Evolutionary conservation across 2,329 filamentous ascomycete genomes (phyloP).

Genomic region (Gaeumannomyces sp.): DNA sequence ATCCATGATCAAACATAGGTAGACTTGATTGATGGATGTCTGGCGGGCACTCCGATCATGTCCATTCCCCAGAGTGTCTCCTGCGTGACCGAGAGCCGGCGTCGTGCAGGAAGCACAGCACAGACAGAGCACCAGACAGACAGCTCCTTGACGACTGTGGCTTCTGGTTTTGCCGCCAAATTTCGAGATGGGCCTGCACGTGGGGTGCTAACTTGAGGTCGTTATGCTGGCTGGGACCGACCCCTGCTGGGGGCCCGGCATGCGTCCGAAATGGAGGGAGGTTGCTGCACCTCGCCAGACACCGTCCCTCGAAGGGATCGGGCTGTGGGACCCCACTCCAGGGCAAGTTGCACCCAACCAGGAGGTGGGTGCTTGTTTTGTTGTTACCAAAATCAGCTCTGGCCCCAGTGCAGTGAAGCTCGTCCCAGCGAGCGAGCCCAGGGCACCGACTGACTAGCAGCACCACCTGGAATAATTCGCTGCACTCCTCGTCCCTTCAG

Average conservation of each 20-base stretch:
- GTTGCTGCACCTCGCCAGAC: not conserved
- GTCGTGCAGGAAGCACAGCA: not conserved
- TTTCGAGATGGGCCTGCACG: constrained; percentile 2
- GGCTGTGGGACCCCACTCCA: not conserved
- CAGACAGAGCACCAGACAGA: not conserved
- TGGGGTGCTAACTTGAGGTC: not conserved
- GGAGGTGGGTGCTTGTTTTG: not conserved
- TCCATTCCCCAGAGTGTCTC: not conserved
- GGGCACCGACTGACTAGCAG: constrained; percentile 1
- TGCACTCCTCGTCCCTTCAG: not conserved
- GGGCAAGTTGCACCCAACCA: not conserved
- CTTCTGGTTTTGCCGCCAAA: not conserved
- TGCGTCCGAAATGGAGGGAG: constrained; percentile 6
- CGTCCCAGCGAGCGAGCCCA: not conserved
- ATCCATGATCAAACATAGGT: not conserved
- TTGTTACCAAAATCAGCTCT: not conserved
- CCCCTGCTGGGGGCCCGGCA: not conserved
- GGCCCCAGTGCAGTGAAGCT: not conserved
- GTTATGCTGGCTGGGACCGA: constrained; percentile 1
- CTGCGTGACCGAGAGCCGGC: no score
- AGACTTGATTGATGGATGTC: not conserved
- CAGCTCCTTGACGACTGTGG: not conserved
- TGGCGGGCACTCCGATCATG: not conserved
- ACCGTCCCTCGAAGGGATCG: not conserved
- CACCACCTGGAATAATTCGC: not conserved